Evolutionary conservation across 164 flowering plant species (phyloP).

Genomic region (Stephania japonica): DNA sequence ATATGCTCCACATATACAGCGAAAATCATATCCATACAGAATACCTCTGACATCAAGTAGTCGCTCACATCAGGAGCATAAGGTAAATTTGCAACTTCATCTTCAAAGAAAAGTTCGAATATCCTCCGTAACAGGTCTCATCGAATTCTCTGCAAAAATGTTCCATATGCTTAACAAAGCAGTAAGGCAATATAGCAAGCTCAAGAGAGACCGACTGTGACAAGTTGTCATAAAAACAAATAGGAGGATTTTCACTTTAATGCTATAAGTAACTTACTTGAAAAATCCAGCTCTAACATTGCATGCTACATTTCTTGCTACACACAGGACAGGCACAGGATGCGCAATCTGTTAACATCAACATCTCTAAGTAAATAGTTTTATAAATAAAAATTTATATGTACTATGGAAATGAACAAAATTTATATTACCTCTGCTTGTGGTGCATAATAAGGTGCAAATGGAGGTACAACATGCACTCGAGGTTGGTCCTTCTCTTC

Average conservation of each 20-base stretch:
- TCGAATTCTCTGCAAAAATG: slow-evolving; percentile 68
- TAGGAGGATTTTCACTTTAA: background rate
- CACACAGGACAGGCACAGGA: slow-evolving; percentile 90
- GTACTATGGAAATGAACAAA: background rate
- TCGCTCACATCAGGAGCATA: slow-evolving; percentile 84
- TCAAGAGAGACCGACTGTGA: background rate
- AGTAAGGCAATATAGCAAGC: background rate
- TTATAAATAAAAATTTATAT: background rate
- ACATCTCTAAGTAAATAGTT: background rate
- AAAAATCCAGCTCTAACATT: slow-evolving; percentile 91
- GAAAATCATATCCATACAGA: slow-evolving; percentile 3
- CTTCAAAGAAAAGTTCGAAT: slow-evolving; percentile 66
- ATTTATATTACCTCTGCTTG: slow-evolving; percentile 76
- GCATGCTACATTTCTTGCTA: slow-evolving; percentile 98
- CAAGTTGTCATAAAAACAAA: background rate
- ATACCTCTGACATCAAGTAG: slow-evolving; percentile 77
- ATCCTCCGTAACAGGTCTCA: slow-evolving; percentile 58
- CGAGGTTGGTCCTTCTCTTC: slow-evolving; percentile 91
- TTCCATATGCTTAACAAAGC: background rate
- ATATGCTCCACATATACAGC: background rate
- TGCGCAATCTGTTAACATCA: slow-evolving; percentile 50
- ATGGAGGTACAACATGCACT: slow-evolving; percentile 96
- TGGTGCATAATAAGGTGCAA: slow-evolving; percentile 95
- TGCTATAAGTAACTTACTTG: slow-evolving; percentile 50
- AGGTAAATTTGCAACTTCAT: slow-evolving; percentile 61